Evolutionary conservation across 1,284 basidiomycete species (phyloP).

Genomic region (Fomitiporia mediterranea): DNA sequence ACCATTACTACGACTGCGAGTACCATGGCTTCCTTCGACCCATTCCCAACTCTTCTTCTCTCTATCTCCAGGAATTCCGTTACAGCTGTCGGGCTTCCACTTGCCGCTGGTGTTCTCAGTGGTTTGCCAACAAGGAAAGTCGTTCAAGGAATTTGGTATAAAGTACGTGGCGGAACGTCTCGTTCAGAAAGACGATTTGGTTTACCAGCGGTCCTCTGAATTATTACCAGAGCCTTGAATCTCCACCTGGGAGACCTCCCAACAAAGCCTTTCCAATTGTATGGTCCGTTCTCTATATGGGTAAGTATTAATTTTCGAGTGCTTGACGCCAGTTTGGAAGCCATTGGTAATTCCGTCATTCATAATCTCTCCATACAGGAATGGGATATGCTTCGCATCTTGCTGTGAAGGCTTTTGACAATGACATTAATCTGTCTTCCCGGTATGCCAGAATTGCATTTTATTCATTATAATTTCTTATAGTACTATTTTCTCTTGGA

Average conservation of each 20-base stretch:
- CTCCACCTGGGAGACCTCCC: slow-evolving; percentile 46
- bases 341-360: slow-evolving; percentile 26
- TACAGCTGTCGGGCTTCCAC: slow-evolving; percentile 57
- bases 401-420: slow-evolving; percentile 52
- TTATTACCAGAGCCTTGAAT: slow-evolving; percentile 34
- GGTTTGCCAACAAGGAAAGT: slow-evolving; percentile 47
- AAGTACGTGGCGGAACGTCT: slow-evolving; percentile 33
- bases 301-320: slow-evolving; percentile 27
- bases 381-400: slow-evolving; percentile 77
- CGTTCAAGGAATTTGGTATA: slow-evolving; percentile 52
- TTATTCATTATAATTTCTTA: not conserved
- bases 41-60: slow-evolving; percentile 45
- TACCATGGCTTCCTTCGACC: slow-evolving; percentile 29
- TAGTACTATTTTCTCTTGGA: slow-evolving; percentile 8
- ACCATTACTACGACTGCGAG: not conserved
- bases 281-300: slow-evolving; percentile 51
- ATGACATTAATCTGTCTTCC: slow-evolving; percentile 16
- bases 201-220: not conserved
- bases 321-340: not conserved
- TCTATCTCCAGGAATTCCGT: slow-evolving; percentile 54
- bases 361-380: slow-evolving; percentile 2
- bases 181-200: not conserved
- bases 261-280: slow-evolving; percentile 53
- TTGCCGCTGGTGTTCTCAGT: slow-evolving; percentile 51
- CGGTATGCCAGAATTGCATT: too few species aligned